Evolutionary conservation across 352 stramenopile genomes (phyloP).

Genomic region (Thraustochytrium sp.): DNA sequence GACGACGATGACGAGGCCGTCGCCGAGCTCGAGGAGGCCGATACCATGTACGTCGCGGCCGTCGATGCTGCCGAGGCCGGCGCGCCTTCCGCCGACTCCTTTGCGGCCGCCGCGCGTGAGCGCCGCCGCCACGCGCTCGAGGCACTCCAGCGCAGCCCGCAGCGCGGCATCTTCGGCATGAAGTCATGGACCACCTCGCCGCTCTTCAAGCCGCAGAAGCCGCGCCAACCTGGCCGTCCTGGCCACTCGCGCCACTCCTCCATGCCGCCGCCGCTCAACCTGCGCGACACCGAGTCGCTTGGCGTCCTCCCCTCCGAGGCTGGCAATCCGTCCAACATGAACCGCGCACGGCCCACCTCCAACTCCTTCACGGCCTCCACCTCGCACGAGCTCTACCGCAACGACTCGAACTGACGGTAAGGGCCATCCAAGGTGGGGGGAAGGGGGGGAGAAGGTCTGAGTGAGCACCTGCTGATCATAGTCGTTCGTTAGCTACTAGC

Average conservation of each 20-base stretch:
- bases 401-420: too few relatives aligned
- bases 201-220: conserved; percentile 35
- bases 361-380: too few relatives aligned
- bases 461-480: too few relatives aligned
- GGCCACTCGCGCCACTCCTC: neutral
- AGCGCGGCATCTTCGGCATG: conserved; percentile 28
- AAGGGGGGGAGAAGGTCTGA: too few relatives aligned
- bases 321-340: neutral
- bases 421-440: too few relatives aligned
- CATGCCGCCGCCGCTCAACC: neutral
- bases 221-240: neutral
- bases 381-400: too few relatives aligned
- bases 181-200: conserved; percentile 36
- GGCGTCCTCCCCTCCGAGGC: neutral
- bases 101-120: neutral
- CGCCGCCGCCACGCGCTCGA: neutral
- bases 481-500: too few relatives aligned
- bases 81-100: neutral
- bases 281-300: neutral
- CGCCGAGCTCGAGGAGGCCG: neutral
- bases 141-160: neutral
- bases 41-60: neutral
- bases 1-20: conserved; percentile 2
- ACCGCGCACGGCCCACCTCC: neutral
- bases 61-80: neutral